Conservation (phyloP, 148 eudicot species). For the Bassia scoparia region DNA sequence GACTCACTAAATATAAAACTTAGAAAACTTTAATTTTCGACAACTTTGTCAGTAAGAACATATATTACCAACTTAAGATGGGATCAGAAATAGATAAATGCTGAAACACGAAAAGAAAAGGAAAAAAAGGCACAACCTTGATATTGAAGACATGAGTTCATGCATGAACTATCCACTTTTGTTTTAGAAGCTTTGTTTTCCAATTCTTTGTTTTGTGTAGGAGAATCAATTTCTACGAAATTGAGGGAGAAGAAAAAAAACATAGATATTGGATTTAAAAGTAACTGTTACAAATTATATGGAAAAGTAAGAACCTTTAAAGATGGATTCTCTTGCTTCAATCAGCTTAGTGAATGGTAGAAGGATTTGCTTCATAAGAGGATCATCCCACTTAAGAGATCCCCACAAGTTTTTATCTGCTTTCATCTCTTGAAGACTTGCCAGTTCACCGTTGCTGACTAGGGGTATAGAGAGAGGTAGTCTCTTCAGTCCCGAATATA, state of each 20-base stretch:
- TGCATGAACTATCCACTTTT: background rate
- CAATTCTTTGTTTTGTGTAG: background rate
- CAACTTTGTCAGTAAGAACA: background rate
- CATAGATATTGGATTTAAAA: background rate
- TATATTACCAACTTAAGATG: background rate
- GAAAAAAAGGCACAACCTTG: background rate
- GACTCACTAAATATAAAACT: background rate
- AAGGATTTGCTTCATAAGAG: background rate
- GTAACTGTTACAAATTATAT: too few species aligned
- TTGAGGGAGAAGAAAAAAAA: too few species aligned
- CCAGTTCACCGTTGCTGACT: background rate
- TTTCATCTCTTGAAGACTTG: background rate
- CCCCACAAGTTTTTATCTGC: background rate
- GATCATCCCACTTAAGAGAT: background rate
- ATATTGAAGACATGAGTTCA: conserved; percentile 10
- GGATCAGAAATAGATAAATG: background rate
- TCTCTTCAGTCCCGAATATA: conserved; percentile 19
- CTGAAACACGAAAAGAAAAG: background rate
- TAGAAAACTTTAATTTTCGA: background rate
- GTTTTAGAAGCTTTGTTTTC: background rate
- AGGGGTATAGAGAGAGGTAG: conserved; percentile 14
- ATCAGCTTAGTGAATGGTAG: background rate
- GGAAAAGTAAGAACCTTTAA: background rate
- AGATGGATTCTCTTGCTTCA: too few species aligned
- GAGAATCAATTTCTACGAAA: conserved; percentile 15